A percentile compares a stretch with the other conserved stretches of the same genome.
These are phyloP conservation scores for Xylariaceae sp. DNA, from an alignment of 2,329 filamentous ascomycete species.

Conservation along the genomic window DNA sequence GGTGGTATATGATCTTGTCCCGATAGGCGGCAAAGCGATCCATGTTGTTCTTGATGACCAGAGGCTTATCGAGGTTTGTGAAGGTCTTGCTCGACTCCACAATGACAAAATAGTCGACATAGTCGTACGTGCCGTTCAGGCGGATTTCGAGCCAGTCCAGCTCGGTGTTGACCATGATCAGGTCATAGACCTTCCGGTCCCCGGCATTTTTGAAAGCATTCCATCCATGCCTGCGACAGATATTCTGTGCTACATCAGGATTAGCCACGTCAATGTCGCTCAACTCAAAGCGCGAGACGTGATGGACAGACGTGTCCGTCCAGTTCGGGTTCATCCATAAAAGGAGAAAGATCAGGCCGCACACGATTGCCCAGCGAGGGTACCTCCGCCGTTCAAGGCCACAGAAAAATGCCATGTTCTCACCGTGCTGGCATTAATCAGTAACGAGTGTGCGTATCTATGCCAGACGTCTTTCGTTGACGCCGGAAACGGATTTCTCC, in stretches of 20 bases:
- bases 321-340: constrained; percentile 30
- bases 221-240: constrained; percentile 39
- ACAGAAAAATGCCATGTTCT: constrained; percentile 12
- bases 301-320: constrained; percentile 29
- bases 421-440: constrained; percentile 2
- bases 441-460: background rate
- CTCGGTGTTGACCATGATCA: constrained; percentile 58
- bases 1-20: constrained; percentile 57
- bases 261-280: constrained; percentile 21
- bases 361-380: constrained; percentile 16
- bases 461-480: background rate
- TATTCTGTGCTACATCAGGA: constrained; percentile 18
- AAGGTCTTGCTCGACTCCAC: constrained; percentile 56
- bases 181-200: constrained; percentile 52
- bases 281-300: constrained; percentile 24
- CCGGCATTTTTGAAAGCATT: constrained; percentile 30
- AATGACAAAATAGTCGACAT: constrained; percentile 62
- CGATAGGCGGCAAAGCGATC: constrained; percentile 47
- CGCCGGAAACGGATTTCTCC: background rate
- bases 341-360: constrained; percentile 22
- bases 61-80: constrained; percentile 50
- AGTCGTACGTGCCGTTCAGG: constrained; percentile 50
- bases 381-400: constrained; percentile 13
- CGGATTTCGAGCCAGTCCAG: constrained; percentile 63
- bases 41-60: constrained; percentile 50